Evolutionary conservation across 306 rosid species (phyloP).

Genomic region (Cicer judaicum): DNA sequence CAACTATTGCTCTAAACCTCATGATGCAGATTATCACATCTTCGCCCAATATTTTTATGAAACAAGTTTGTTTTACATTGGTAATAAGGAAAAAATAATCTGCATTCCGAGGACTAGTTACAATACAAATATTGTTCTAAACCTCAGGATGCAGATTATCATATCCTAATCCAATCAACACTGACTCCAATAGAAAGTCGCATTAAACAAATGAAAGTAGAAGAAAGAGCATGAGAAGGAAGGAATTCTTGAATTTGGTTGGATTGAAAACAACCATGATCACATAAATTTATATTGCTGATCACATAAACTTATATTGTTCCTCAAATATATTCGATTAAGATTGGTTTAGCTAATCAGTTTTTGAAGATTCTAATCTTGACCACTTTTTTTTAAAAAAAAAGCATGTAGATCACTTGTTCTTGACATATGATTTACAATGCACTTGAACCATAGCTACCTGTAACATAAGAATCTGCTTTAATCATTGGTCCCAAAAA

Average conservation of each 20-base stretch:
- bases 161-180: not conserved
- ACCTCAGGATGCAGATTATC: constrained; percentile 53
- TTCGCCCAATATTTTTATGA: constrained; percentile 4
- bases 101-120: constrained; percentile 31
- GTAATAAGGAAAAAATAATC: constrained; percentile 33
- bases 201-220: not conserved
- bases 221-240: not conserved
- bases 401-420: not conserved
- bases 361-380: constrained; percentile 28
- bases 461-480: constrained; percentile 21
- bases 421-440: constrained; percentile 20
- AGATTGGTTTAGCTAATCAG: constrained; percentile 43
- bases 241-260: constrained; percentile 33
- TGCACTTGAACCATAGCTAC: constrained; percentile 29
- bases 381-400: not conserved
- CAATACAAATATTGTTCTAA: constrained; percentile 40
- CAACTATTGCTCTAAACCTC: constrained; percentile 52
- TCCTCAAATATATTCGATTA: constrained; percentile 24
- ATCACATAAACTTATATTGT: constrained; percentile 51
- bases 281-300: constrained; percentile 53
- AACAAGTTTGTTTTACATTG: constrained; percentile 5
- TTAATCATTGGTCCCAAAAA: constrained; percentile 25
- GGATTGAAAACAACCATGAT: constrained; percentile 43
- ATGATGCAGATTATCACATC: constrained; percentile 44
- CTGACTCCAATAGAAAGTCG: not conserved